Base-by-base conservation (phyloP, 2,329 filamentous ascomycete species). In the Penicillium sp. region DNA sequence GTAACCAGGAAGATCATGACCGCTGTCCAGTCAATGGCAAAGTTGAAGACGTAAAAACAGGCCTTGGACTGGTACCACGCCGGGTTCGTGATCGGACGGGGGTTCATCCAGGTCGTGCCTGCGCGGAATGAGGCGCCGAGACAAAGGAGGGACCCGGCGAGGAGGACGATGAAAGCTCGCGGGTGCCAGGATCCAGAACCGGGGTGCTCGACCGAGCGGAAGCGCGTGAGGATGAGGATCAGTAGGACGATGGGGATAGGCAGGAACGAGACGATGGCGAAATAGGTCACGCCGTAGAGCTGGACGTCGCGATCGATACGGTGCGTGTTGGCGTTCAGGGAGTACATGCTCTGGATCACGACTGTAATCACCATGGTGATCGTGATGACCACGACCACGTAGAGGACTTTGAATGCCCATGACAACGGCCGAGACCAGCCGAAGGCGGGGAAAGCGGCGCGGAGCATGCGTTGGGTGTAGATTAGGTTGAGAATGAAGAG, bases 1-100 rank as follows among this genome's bases (percentile, higher is more conserved):
- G 80, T 70, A 14, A 87, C 64, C 0, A 85, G 79, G 70, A 89
- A 92, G 8, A 85, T 73, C 47, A 79, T 80, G 4, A 92, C 79
- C 33, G 90, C 83, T 22, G 87, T 65, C 36, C 92, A 74, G 71
- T 95, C 91, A 33, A 92, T 77, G 14, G 75, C 76, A 65, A 89
- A 95, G 73, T 89, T 88, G 75, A 94, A 89, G 65, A 84, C 73
- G 74, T 94, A 95, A 75, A 90, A 95, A 62, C 81, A 83, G 1
- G 84, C 81, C 67, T 86, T 88, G 63, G 76, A 76, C 62, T 90
- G 81, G 67, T 86, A 92, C 80, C 85, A 88, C 5, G 85, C 85
- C 2, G 88, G 84, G 51, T 82, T 38, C 10, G 40, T 74, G 50
- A 64, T 61, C 3, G 77, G 82, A 25, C 78, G 79, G 22, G 74